Evolutionary conservation across 1,284 basidiomycete species (phyloP).

Genomic region (Malassezia cuniculi): DNA sequence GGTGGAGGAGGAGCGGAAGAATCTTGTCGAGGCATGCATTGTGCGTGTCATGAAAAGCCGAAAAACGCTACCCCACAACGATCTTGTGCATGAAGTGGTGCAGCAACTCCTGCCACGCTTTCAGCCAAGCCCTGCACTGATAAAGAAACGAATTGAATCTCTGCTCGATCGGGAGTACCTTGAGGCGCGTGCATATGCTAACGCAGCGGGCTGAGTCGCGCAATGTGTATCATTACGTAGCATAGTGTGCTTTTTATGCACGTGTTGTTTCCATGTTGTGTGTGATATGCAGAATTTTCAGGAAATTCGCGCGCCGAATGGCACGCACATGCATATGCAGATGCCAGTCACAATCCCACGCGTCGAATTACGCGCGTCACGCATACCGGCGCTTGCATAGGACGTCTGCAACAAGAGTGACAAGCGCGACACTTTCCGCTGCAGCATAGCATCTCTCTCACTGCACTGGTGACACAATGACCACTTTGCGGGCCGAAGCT

Average conservation of each 20-base stretch:
- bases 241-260: slow-evolving; percentile 17
- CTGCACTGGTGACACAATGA: too few species aligned
- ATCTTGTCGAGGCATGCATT: slow-evolving; percentile 77
- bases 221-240: slow-evolving; percentile 34
- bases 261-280: too few species aligned
- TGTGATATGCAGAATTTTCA: too few species aligned
- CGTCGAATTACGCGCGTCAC: too few species aligned
- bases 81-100: slow-evolving; percentile 80
- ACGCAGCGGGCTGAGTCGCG: slow-evolving; percentile 17
- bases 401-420: too few species aligned
- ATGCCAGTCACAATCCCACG: too few species aligned
- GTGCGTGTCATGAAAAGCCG: slow-evolving; percentile 96
- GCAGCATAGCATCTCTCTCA: too few species aligned
- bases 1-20: slow-evolving; percentile 80
- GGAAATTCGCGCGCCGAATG: too few species aligned
- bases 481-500: too few species aligned
- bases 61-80: slow-evolving; percentile 76
- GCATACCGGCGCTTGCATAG: too few species aligned
- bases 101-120: slow-evolving; percentile 72
- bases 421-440: too few species aligned
- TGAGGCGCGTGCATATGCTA: slow-evolving; percentile 17
- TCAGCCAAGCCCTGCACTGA: slow-evolving; percentile 65
- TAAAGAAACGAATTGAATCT: slow-evolving; percentile 88
- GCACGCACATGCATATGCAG: too few species aligned
- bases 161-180: slow-evolving; percentile 60